Evolutionary conservation across 345 rosid genomes (phyloP), one percentile per base, ranked within the genome.

Genomic region (Eucalyptus lansdowneana): DNA sequence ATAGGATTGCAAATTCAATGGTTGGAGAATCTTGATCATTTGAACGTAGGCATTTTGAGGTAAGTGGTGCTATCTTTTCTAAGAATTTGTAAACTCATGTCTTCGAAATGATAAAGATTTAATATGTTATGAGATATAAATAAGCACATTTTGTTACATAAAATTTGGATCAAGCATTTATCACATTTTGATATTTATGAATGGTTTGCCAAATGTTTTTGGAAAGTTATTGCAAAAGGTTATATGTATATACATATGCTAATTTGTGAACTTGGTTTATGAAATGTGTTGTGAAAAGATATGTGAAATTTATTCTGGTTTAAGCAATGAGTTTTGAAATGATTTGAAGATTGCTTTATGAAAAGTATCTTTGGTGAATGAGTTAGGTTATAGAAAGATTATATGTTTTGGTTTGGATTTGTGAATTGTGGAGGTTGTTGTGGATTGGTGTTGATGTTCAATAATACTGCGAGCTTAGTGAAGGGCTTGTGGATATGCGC

Each of bases 381-480:
- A 53, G 24, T 19, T 2, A 4, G 62, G 29, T 22, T 24, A 22
- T 56, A 9, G 62, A 56, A 56, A 56, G 29, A 56, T 56, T 56
- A 56, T 56, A 24, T 9, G 29, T 56, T 56, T 22, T 56, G 29
- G 27, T 56, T 56, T 22, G 62, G 62, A 22, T 56, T 56, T 56
- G 29, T 56, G 14, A 24, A 22, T 56, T 56, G 29, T 10, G 29
- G 5, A 56, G 29, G 12, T 24, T 56, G 29, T 22, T 56, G 29
- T 22, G 29, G 29, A 56, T 56, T 56, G 27, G 62, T 24, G 62
- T 2, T 9, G 13, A 22, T 56, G 12, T 1, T 56, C 13, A 56
- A 24, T 56, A 56, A 2, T 0, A 56, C 1, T 56, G 2, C 1
- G 0, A 56, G 13, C 13, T 24, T 56, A 24, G 29, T 24, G 6